Evolutionary conservation across 306 rosid genomes (phyloP).

Genomic region (Vigna hirtella): DNA sequence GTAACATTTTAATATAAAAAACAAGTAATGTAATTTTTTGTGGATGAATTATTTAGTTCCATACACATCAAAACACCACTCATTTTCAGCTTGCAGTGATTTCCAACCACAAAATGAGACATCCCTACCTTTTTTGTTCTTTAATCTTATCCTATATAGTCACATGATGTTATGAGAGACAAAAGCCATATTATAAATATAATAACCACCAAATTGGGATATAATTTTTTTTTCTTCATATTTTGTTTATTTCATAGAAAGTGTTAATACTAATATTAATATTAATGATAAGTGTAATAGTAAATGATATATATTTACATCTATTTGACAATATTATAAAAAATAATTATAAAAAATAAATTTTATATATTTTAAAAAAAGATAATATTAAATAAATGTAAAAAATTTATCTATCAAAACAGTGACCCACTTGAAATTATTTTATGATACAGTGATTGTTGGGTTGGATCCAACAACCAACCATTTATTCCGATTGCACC

Average conservation of each 20-base stretch:
- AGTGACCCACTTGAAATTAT: too few species aligned
- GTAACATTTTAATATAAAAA: too few species aligned
- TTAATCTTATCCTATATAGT: slow-evolving; percentile 4
- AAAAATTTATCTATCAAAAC: too few species aligned
- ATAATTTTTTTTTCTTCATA: not conserved
- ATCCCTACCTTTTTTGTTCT: not conserved
- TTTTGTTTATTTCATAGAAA: not conserved
- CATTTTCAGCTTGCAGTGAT: not conserved
- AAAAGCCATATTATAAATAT: not conserved
- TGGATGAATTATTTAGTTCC: not conserved
- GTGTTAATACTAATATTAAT: not conserved
- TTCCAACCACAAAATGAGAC: slow-evolving; percentile 43
- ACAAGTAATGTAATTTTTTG: too few species aligned
- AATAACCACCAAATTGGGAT: not conserved
- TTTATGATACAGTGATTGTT: not conserved
- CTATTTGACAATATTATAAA: too few species aligned
- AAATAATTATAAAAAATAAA: too few species aligned
- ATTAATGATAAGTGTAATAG: not conserved
- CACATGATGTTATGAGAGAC: slow-evolving; percentile 16
- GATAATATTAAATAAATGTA: too few species aligned
- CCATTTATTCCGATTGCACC: slow-evolving; percentile 15
- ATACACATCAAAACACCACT: slow-evolving; percentile 21
- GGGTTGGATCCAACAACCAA: slow-evolving; percentile 55
- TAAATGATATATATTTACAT: too few species aligned
- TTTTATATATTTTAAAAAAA: too few species aligned